Evolutionary conservation across 2,329 filamentous ascomycete species (phyloP).

Genomic region (Ceratocystis smalleyi): DNA sequence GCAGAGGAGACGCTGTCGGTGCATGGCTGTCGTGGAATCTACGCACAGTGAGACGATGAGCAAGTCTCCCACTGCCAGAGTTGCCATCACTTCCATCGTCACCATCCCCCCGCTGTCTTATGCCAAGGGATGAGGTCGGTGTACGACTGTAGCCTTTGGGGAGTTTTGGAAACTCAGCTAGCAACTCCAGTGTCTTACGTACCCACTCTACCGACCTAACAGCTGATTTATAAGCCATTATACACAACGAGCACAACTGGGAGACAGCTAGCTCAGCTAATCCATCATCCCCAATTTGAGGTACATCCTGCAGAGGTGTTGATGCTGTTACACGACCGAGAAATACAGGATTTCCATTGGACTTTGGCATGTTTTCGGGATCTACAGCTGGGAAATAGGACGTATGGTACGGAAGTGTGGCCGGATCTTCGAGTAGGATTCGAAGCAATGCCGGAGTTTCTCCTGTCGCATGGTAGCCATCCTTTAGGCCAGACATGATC

Average conservation of each 20-base stretch:
- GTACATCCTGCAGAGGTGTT: too few relatives aligned
- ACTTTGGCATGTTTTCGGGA: background rate
- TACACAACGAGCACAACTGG: background rate
- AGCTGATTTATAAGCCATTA: background rate
- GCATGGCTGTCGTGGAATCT: too few relatives aligned
- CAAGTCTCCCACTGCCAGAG: too few relatives aligned
- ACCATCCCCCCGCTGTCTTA: too few relatives aligned
- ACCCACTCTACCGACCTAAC: background rate
- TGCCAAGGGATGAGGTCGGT: too few relatives aligned
- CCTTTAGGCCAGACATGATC: background rate
- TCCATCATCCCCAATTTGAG: too few relatives aligned
- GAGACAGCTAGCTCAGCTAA: background rate
- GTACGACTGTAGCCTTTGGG: background rate
- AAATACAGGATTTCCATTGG: too few relatives aligned
- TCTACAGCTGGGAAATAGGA: background rate
- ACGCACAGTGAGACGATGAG: too few relatives aligned
- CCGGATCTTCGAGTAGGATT: background rate
- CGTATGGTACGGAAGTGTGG: background rate
- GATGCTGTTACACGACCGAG: too few relatives aligned
- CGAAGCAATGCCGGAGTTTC: background rate
- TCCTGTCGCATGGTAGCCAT: background rate
- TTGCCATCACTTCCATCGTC: too few relatives aligned
- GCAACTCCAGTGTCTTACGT: background rate
- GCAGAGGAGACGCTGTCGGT: too few relatives aligned
- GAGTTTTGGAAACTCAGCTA: background rate